Conservation (phyloP, 2,329 filamentous ascomycete genomes). For the Ceratocystis alfenasii region DNA sequence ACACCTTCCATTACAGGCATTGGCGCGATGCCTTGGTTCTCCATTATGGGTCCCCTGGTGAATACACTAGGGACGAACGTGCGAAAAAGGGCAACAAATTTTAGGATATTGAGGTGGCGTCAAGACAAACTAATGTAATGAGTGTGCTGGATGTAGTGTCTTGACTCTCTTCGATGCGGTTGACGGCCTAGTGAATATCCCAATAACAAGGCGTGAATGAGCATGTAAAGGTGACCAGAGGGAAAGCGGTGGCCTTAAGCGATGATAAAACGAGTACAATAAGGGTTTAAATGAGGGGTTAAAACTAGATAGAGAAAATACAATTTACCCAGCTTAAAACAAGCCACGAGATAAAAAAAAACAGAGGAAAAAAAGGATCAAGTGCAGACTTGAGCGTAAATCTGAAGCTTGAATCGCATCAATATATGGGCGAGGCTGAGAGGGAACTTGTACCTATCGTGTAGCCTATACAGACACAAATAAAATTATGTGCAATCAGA, state of each 20-base stretch:
- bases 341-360: neutral
- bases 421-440: neutral
- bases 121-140: neutral
- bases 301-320: neutral
- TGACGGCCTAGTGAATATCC: no score
- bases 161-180: no score
- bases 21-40: conserved; percentile 20
- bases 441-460: neutral
- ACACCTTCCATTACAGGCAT: conserved; percentile 22
- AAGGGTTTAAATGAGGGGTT: conserved; percentile 3
- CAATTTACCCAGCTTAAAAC: neutral
- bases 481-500: neutral
- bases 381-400: neutral
- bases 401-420: neutral
- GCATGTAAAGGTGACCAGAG: neutral
- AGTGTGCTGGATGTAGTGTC: no score
- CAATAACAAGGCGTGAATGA: neutral
- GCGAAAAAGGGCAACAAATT: neutral
- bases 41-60: neutral
- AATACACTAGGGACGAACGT: neutral
- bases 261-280: neutral
- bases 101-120: neutral
- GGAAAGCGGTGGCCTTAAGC: neutral
- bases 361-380: neutral
- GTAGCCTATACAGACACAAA: neutral